A percentile compares a stretch with the other conserved stretches of the same genome.
Conservation (phyloP, 2,329 filamentous ascomycete species). For the Penicillium sp. region DNA sequence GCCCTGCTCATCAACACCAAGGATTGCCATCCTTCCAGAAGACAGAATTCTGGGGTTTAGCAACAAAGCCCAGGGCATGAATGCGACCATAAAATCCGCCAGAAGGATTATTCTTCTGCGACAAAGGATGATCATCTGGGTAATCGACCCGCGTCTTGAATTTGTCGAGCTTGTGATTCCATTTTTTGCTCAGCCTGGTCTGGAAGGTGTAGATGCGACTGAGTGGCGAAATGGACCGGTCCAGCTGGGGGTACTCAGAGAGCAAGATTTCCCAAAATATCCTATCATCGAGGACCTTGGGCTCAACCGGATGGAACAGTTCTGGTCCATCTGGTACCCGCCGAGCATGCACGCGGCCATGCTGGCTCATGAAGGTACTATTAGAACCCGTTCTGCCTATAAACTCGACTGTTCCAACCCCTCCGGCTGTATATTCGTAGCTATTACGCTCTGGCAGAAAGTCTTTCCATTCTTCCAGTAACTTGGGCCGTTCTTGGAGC, state of each 20-base stretch:
- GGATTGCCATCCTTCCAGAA: conserved; percentile 14
- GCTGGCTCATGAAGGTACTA: conserved; percentile 7
- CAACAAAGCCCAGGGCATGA: conserved; percentile 13
- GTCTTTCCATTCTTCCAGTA: conserved; percentile 50
- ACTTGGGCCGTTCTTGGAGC: conserved; percentile 39
- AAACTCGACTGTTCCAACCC: conserved; percentile 44
- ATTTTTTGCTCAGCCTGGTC: neutral
- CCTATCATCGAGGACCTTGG: conserved; percentile 4
- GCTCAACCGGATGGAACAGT: conserved; percentile 12
- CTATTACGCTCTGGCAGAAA: conserved; percentile 41
- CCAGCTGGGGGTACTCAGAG: conserved; percentile 8
- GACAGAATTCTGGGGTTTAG: conserved; percentile 7
- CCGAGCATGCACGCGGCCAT: conserved; percentile 6
- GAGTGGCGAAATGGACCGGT: conserved; percentile 8
- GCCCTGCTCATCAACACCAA: conserved; percentile 4
- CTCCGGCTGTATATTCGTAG: conserved; percentile 34
- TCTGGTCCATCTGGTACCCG: conserved; percentile 6
- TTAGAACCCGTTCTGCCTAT: conserved; percentile 23
- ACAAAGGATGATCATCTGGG: conserved; percentile 12
- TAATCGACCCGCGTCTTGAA: conserved; percentile 14
- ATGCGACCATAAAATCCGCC: conserved; percentile 21
- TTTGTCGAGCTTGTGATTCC: conserved; percentile 12
- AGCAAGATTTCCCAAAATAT: conserved; percentile 13
- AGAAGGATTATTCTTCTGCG: conserved; percentile 11
- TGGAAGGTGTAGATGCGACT: conserved; percentile 18